A percentile compares a stretch with the other conserved stretches of the same genome.
Evolutionary conservation across 768 basidiomycete genomes (phyloP).

Genomic region (Lactifluus volemus): DNA sequence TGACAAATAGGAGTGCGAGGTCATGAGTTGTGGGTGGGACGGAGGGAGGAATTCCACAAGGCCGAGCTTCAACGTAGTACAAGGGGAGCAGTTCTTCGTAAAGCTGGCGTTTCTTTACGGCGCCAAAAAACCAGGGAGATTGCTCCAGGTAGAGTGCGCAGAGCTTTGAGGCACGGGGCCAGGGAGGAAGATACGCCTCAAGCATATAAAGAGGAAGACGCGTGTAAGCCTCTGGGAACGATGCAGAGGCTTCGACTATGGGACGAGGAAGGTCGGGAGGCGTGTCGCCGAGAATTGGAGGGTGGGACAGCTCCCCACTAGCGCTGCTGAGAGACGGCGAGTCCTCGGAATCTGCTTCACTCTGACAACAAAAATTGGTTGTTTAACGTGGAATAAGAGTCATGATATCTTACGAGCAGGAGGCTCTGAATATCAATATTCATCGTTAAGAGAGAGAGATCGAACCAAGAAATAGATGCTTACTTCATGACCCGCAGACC

Average conservation of each 20-base stretch:
- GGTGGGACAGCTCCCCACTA: background rate
- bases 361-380: background rate
- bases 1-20: constrained; percentile 3
- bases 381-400: background rate
- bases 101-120: constrained; percentile 53
- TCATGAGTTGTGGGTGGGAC: constrained; percentile 7
- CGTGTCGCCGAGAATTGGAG: background rate
- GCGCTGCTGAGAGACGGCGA: background rate
- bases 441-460: background rate
- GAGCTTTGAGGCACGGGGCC: constrained; percentile 48
- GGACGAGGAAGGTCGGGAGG: background rate
- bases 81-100: constrained; percentile 57
- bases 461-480: constrained; percentile 21
- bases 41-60: background rate
- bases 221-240: constrained; percentile 5
- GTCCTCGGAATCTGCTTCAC: background rate
- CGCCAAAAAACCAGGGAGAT: constrained; percentile 74
- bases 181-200: constrained; percentile 46
- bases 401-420: constrained; percentile 12
- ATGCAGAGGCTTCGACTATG: constrained; percentile 3
- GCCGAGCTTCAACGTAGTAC: constrained; percentile 48
- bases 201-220: constrained; percentile 20
- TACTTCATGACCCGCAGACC: constrained; percentile 67
- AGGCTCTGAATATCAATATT: background rate
- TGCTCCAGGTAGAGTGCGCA: constrained; percentile 67